Conservation (phyloP, 495 filamentous ascomycete species). For the Aspergillus sclerotioniger region DNA sequence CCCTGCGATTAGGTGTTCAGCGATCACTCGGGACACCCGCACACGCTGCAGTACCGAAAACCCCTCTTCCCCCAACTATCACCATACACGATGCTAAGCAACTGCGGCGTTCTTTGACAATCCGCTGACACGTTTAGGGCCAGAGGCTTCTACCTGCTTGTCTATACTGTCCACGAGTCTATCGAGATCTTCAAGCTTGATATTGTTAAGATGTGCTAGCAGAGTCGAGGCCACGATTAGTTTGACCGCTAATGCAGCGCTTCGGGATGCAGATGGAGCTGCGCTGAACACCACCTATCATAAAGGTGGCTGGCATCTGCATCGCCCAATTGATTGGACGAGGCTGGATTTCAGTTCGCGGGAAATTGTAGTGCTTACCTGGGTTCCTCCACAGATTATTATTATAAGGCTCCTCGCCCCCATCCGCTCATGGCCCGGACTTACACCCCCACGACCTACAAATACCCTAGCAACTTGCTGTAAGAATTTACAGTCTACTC, state of each 20-base stretch:
- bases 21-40: too few species aligned
- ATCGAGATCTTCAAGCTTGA: background rate
- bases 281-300: background rate
- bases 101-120: too few species aligned
- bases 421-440: background rate
- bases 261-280: background rate
- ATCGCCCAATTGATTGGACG: background rate
- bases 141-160: background rate
- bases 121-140: too few species aligned
- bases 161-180: background rate
- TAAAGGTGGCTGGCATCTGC: background rate
- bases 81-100: too few species aligned
- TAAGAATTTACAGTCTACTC: background rate
- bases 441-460: background rate
- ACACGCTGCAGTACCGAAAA: too few species aligned
- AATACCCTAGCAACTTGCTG: background rate
- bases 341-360: background rate
- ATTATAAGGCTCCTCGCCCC: background rate
- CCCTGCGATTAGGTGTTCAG: background rate
- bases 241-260: background rate
- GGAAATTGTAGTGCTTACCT: background rate
- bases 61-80: too few species aligned
- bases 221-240: background rate
- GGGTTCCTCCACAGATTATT: background rate
- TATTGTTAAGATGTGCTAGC: background rate